Evolutionary conservation across 106 monocot species (phyloP), one percentile per base, ranked within the genome.

Genomic region (Dendrobium huoshanense): DNA sequence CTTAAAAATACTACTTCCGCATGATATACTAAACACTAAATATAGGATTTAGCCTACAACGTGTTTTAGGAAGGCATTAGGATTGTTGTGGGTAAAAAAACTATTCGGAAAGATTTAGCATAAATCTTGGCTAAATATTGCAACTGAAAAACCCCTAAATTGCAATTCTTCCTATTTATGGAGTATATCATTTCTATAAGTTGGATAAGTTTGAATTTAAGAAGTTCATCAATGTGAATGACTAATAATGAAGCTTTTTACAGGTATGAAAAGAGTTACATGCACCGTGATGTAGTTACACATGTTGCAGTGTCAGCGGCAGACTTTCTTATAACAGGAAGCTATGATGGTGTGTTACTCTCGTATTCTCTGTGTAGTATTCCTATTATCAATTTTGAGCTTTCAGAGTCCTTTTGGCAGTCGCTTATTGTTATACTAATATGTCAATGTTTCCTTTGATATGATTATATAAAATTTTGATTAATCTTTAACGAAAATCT

Each of bases 231-330:
- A 24, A 41, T 58, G n/a, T 41, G 45, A 25, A 9, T 41, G 20
- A 9, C 77, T 77, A 37, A 49, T 49, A 3, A 37, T 54, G 48
- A 42, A 37, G 40, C 16, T 61, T 79, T 25, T 33, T 47, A 42
- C 83, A 98, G 94, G 97, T 99, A 99, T 49, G 98, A 99, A 88
- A 99, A 99, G 85, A 99, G 98, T 75, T 99, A 93, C 68, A 99
- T 99, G 98, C 98, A 99, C 65, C 86, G 98, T 8, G 98, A 99
- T 82, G 95, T 95, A 2, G 98, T 95, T 61, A 95, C 95, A 10
- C 98, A 99, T 77, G 98, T 99, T 19, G 92, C 95, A 7, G 93
- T 93, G 2, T 99, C 98, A 0, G 77, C 87, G 9, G 91, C 98
- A 0, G 98, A 99, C 55, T 99, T 95, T 81, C 91, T 99, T 78